Percentiles rank a stretch among this genome's conserved stretches.
phyloP scores from a whole-genome alignment of 257 asterid genomes.

The Solanum rostratum region DNA sequence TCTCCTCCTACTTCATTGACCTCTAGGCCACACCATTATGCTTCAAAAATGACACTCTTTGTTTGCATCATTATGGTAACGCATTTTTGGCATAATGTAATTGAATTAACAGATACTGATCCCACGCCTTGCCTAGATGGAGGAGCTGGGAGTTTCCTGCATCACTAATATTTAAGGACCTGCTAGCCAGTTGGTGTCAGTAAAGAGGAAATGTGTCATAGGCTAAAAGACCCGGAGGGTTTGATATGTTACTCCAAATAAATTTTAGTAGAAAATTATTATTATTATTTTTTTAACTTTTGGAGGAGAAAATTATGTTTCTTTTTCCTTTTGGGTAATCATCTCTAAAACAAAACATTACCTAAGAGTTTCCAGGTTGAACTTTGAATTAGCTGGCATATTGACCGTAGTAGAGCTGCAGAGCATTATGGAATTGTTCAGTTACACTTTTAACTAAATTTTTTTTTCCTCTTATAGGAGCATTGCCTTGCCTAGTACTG shows the following conservation, averaged over 20 bases:
- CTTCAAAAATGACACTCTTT: neutral
- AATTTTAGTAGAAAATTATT: neutral
- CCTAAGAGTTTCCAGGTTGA: neutral
- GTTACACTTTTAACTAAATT: neutral
- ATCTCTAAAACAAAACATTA: neutral
- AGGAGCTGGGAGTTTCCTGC: neutral
- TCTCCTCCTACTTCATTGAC: neutral
- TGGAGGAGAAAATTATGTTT: neutral
- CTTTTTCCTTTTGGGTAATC: neutral
- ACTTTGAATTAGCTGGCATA: neutral
- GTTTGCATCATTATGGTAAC: neutral
- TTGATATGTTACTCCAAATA: neutral
- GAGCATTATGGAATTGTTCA: neutral
- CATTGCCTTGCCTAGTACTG: constrained; percentile 14
- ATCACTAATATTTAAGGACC: no score
- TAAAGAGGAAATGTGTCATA: neutral
- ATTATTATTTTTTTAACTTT: neutral
- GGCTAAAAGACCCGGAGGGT: neutral
- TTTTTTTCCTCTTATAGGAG: constrained; percentile 1
- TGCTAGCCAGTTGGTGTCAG: no score
- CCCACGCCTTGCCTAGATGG: neutral
- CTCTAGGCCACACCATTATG: neutral
- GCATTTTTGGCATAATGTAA: neutral
- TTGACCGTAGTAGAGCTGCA: neutral
- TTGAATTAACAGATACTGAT: neutral